Evolutionary conservation across 805 yeast genomes (phyloP).

Genomic region (Candida ulmi): DNA sequence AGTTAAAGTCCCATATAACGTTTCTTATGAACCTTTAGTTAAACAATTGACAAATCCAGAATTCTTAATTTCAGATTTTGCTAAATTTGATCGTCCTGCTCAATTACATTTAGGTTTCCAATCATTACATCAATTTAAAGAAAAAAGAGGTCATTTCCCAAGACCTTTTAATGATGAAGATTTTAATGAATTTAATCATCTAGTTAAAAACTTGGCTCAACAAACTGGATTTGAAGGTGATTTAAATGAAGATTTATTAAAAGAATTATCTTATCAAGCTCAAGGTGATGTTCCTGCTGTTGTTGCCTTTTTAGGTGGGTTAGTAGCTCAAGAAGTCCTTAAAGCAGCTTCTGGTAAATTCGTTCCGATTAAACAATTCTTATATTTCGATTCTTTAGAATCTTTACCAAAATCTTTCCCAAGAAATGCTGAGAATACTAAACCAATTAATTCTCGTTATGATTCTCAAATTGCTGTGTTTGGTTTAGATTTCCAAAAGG

Average conservation of each 20-base stretch:
- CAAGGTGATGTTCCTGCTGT: constrained; percentile 89
- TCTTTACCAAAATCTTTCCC: constrained; percentile 68
- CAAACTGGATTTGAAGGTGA: constrained; percentile 55
- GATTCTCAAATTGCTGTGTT: constrained; percentile 95
- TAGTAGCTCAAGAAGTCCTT: constrained; percentile 93
- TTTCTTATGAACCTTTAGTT: constrained; percentile 57
- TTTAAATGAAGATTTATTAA: constrained; percentile 60
- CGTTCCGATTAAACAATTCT: constrained; percentile 85
- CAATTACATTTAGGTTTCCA: constrained; percentile 90
- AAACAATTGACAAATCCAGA: constrained; percentile 76
- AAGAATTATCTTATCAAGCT: constrained; percentile 76
- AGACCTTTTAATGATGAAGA: constrained; percentile 71
- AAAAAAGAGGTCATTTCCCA: constrained; percentile 60
- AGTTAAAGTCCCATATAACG: constrained; percentile 73
- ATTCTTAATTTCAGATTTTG: constrained; percentile 76
- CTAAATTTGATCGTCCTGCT: constrained; percentile 88
- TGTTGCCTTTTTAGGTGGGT: constrained; percentile 87
- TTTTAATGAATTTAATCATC: constrained; percentile 56
- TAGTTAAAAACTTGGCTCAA: constrained; percentile 53
- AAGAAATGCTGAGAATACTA: constrained; percentile 66
- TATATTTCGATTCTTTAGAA: constrained; percentile 92
- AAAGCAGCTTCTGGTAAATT: constrained; percentile 95
- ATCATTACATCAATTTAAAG: constrained; percentile 73
- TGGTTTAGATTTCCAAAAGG: constrained; percentile 72
- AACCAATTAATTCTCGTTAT: constrained; percentile 76